phyloP scores from a whole-genome alignment of 306 rosid species.

The Cercis canadensis region DNA sequence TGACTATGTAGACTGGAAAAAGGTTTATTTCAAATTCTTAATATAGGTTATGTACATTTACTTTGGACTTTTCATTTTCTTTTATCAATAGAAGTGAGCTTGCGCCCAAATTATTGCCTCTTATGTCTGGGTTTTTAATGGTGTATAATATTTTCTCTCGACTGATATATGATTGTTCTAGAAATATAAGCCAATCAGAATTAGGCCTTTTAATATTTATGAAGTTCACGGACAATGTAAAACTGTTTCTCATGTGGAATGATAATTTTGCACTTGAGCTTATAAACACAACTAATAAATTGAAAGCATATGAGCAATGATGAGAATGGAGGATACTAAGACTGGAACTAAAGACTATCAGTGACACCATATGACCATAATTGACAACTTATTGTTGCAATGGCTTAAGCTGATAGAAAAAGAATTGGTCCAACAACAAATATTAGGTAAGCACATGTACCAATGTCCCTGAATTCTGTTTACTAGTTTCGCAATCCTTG shows the following conservation, averaged over 20 bases:
- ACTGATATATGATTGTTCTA: not conserved
- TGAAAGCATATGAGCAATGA: conserved; percentile 8
- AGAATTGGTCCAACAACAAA: conserved; percentile 6
- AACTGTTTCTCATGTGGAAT: not conserved
- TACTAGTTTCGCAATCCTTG: conserved; percentile 22
- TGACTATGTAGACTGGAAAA: conserved; percentile 92
- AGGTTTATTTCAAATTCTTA: conserved; percentile 56
- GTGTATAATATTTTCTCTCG: no score
- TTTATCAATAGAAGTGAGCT: conserved; percentile 10
- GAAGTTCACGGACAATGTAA: no score
- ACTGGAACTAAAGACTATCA: not conserved
- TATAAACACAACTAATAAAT: conserved; percentile 4
- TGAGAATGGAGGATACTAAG: conserved; percentile 23
- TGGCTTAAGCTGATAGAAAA: conserved; percentile 14
- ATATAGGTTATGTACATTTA: conserved; percentile 24
- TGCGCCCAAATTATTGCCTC: not conserved
- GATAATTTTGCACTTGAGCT: conserved; percentile 23
- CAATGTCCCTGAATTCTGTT: not conserved
- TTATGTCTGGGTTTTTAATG: conserved; percentile 1
- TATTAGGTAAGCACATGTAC: not conserved
- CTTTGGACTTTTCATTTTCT: conserved; percentile 4
- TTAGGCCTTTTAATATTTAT: no score
- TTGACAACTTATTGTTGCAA: conserved; percentile 14
- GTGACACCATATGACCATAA: conserved; percentile 4
- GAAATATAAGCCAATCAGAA: not conserved